Percentiles rank a stretch among this genome's conserved stretches.
Evolutionary conservation across 2,329 filamentous ascomycete genomes (phyloP).

Genomic region (Botrytis medusae): DNA sequence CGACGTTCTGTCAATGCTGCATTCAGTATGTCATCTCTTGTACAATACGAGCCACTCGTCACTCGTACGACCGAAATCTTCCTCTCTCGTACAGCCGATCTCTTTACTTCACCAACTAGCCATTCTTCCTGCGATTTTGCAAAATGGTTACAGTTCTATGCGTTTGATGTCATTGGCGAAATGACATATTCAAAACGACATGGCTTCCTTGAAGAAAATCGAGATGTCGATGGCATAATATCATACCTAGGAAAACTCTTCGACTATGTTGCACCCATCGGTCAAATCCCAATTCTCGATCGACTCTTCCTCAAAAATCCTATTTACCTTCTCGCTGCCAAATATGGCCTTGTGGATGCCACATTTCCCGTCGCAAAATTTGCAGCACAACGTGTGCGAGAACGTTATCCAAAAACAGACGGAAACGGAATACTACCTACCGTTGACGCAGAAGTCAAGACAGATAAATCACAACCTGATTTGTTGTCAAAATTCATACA

Average conservation of each 20-base stretch:
- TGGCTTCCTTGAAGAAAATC: slow-evolving; percentile 72
- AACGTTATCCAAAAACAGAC: slow-evolving; percentile 49
- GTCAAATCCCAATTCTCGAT: slow-evolving; percentile 74
- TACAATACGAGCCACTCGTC: slow-evolving; percentile 79
- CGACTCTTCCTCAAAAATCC: slow-evolving; percentile 72
- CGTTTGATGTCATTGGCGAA: slow-evolving; percentile 78
- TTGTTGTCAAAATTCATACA: slow-evolving; percentile 72
- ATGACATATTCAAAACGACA: slow-evolving; percentile 74
- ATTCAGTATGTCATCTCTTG: slow-evolving; percentile 74
- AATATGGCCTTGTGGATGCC: slow-evolving; percentile 64
- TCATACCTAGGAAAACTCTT: slow-evolving; percentile 63
- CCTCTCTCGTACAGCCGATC: slow-evolving; percentile 58
- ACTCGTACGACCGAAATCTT: slow-evolving; percentile 73
- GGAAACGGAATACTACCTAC: slow-evolving; percentile 26
- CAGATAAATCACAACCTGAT: slow-evolving; percentile 49
- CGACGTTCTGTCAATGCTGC: slow-evolving; percentile 73
- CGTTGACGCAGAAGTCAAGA: slow-evolving; percentile 24
- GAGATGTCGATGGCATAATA: slow-evolving; percentile 75
- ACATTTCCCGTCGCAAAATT: slow-evolving; percentile 74
- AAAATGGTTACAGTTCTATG: slow-evolving; percentile 75
- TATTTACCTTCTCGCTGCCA: slow-evolving; percentile 65
- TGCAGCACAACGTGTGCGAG: slow-evolving; percentile 64
- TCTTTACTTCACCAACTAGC: slow-evolving; percentile 46
- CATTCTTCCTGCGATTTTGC: slow-evolving; percentile 58
- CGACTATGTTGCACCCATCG: slow-evolving; percentile 70